Evolutionary conservation across 31 red algal species (phyloP), one percentile per base, ranked within the genome.

Genomic region (Porphyra umbilicalis): DNA sequence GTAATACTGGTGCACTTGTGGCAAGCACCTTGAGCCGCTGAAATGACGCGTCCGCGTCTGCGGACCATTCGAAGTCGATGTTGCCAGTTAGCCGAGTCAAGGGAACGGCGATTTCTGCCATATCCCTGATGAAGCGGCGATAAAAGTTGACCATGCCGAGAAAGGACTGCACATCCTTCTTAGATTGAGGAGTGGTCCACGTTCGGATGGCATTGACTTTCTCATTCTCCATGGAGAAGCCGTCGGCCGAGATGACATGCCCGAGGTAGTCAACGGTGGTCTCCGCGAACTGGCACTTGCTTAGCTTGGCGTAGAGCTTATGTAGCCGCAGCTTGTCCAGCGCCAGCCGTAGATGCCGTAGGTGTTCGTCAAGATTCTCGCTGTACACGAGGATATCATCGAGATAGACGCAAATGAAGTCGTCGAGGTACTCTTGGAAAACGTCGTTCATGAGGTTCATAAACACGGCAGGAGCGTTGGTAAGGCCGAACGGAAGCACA

Each of bases 121-220:
- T 85, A 18, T 80, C 78, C 38, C 80, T 81, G 34, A 90, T 33
- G 85, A 85, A 90, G 76, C 78, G 79, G 80, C 88, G 83, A 79
- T 82, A 85, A 20, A 85, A 90, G 76, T 85, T 88, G 77, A 79
- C 76, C 32, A 88, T 20, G 42, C 80, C 86, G 32, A 83, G 33
- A 77, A 88, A 82, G 29, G 80, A 82, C 75, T 88, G 86, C 32
- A 88, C 80, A 36, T 82, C 32, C n/a, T 34, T 88, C 37, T 71
- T 35, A n/a, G n/a, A n/a, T n/a, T n/a, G n/a, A n/a, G n/a, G n/a
- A n/a, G n/a, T n/a, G n/a, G n/a, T n/a, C n/a, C 78, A 87, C 30
- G 33, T 15, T 30, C 39, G 33, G 35, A 87, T 71, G 37, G 85
- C 85, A 74, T 77, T 33, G 76, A 88, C 82, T 46, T 83, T 88